Evolutionary conservation across 768 basidiomycete species (phyloP), one percentile per base, ranked within the genome.

Genomic region (Russula brevipes): DNA sequence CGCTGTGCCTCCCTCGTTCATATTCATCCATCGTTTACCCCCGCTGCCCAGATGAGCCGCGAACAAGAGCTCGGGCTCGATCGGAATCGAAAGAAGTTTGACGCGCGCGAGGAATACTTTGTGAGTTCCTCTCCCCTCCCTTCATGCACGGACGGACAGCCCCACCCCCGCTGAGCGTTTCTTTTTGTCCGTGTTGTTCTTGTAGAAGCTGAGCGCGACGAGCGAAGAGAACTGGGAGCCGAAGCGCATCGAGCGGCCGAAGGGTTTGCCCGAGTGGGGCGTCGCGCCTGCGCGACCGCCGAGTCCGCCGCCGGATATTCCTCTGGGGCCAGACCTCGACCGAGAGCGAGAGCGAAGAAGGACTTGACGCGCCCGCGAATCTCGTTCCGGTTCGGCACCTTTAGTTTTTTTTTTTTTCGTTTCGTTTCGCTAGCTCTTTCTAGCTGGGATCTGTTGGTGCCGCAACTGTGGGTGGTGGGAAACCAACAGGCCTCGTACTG

Each of bases 101-200:
- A 98, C 74, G 89, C 97, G 17, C 79, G 92, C 58, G 96, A 98
- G 72, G 95, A 97, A 72, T 99, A 98, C 74, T 98, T 88, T 72
- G 95, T 97, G 76, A 75, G 93, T 85, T 10, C 9, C n/a, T 11
- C 10, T 14, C 31, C 10, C 16, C 33, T 49, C 10, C 31, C 3
- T 1, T 31, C n/a, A 24, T 24, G 24, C 24, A 24, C 24, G 24
- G 24, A 24, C 24, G 24, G 24, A 24, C 24, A 24, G 24, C 24
- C 24, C 24, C 24, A 24, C 24, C 24, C 24, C 24, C 24, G 24
- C 24, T 24, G 24, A 24, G 24, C 12, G 62, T 54, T 30, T 12
- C 36, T 38, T 41, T 62, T 19, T 14, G 57, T 8, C 3, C 52
- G 31, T 61, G 44, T 42, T 31, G 14, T 39, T 30, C 17, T 38